Base-by-base conservation (phyloP, 2,329 filamentous ascomycete species). In the Penicillium rolfsii region DNA sequence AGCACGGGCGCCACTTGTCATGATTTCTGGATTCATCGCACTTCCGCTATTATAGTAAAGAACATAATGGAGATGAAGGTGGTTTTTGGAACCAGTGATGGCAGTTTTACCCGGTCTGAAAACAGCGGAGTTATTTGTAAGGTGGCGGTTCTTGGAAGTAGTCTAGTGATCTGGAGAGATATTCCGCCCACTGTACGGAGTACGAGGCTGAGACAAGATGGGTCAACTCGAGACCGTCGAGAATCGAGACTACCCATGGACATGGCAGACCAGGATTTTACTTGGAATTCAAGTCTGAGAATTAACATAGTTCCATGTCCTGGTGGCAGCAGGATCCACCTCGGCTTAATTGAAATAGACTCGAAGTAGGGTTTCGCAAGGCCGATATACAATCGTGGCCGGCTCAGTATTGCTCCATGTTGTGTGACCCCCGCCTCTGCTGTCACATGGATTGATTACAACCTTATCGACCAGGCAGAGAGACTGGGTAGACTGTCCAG, bases 1-100 rank as follows among this genome's bases (percentile, higher is more conserved):
- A 57, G 36, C 26, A 40, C 54, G 55, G 35, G 46, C 57, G 61
- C 62, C 64, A 64, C 58, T 49, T n/a, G 28, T 5, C 28, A 56
- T 50, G 35, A 50, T 16, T 28, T 24, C 38, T 59, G 49, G 49
- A 52, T 43, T 24, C 41, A 58, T 52, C 48, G 38, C 36, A 24
- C 16, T 26, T 14, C 33, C 35, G 28, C 35, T 58, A 22, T 7
- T 58, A 22, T 7, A 22, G 22, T 30, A 9, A 36, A 7, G 19
- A 16, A 14, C 14, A 36, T 12, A 28, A 52, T 28, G 19, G 19
- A 22, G 19, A 22, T 22, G 19, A 16, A 35, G 30, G 46, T 36
- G 45, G 48, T 57, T 30, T 5, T 16, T 8, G 8, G 8, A 30
- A 30, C 45, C 30, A 30, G 24, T 19, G 3, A 14, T 48, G 45